These are phyloP conservation scores for Candida dajiaensis DNA, from an alignment of 805 yeast species.

Conservation along the genomic window DNA sequence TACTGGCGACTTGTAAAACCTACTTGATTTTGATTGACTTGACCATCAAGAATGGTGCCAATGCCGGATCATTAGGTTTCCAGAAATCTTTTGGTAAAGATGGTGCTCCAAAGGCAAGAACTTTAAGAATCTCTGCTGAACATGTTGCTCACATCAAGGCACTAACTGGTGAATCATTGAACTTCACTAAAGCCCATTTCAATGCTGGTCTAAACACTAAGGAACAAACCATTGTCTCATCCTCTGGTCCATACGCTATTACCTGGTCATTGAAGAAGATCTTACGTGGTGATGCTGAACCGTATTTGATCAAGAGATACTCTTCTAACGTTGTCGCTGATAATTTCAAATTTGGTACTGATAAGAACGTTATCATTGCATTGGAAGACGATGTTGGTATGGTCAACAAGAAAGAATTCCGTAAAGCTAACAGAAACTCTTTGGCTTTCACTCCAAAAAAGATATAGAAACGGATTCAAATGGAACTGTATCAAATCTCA, in stretches of 20 bases:
- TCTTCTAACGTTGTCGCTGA: constrained; percentile 62
- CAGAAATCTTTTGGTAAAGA: constrained; percentile 56
- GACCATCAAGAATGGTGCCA: constrained; percentile 52
- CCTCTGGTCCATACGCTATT: constrained; percentile 77
- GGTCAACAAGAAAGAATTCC: constrained; percentile 55
- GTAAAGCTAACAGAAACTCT: constrained; percentile 46
- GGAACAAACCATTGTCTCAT: constrained; percentile 69
- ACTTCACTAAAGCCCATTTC: constrained; percentile 71
- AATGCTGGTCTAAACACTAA: constrained; percentile 60
- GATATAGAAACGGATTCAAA: constrained; percentile 1
- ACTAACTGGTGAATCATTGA: constrained; percentile 41
- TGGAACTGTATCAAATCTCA: neutral
- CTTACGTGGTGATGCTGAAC: constrained; percentile 43
- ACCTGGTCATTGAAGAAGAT: constrained; percentile 71
- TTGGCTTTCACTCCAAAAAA: constrained; percentile 25
- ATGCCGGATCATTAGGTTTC: constrained; percentile 59
- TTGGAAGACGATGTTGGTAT: constrained; percentile 71
- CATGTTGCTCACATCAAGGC: constrained; percentile 58
- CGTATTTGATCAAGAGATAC: constrained; percentile 62
- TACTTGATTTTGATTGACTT: constrained; percentile 69
- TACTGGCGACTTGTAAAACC: constrained; percentile 72
- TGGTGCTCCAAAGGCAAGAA: constrained; percentile 61
- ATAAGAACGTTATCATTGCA: constrained; percentile 66
- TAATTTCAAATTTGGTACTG: constrained; percentile 71
- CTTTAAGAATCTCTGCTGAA: constrained; percentile 64